These are phyloP conservation scores for Ananas comosus DNA, from an alignment of 176 grass and related monocot genomes.

Conservation along the genomic window DNA sequence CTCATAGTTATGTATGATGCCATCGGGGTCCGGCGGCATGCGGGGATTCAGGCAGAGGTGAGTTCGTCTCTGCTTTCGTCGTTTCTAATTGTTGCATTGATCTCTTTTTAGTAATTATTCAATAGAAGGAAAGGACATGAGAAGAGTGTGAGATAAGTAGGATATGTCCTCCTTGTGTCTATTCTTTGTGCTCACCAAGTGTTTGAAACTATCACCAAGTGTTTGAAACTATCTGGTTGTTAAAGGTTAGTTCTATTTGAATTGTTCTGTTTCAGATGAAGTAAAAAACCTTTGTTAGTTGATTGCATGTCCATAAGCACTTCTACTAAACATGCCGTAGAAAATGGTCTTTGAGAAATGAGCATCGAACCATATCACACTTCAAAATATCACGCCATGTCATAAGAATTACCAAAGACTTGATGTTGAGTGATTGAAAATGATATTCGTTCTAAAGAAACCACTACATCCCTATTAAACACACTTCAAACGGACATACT, in stretches of 20 bases:
- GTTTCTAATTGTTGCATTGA: not conserved
- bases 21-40: conserved; percentile 81
- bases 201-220: not conserved
- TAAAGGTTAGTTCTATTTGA: not conserved
- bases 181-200: too few species aligned
- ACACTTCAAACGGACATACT: too few species aligned
- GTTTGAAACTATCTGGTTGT: not conserved
- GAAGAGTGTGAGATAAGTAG: not conserved
- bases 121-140: not conserved
- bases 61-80: conserved; percentile 7
- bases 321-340: too few species aligned
- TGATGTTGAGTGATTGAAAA: too few species aligned
- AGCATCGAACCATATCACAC: too few species aligned
- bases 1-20: conserved; percentile 98
- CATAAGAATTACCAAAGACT: too few species aligned
- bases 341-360: too few species aligned
- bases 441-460: too few species aligned
- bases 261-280: not conserved
- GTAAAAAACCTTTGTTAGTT: not conserved
- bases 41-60: conserved; percentile 97
- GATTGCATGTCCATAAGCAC: not conserved
- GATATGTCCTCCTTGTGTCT: not conserved
- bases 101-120: not conserved
- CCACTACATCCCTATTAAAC: too few species aligned
- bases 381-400: too few species aligned